These are phyloP conservation scores for Paramecium pentaurelia DNA, from an alignment of 73 alveolate species.

Conservation along the genomic window DNA sequence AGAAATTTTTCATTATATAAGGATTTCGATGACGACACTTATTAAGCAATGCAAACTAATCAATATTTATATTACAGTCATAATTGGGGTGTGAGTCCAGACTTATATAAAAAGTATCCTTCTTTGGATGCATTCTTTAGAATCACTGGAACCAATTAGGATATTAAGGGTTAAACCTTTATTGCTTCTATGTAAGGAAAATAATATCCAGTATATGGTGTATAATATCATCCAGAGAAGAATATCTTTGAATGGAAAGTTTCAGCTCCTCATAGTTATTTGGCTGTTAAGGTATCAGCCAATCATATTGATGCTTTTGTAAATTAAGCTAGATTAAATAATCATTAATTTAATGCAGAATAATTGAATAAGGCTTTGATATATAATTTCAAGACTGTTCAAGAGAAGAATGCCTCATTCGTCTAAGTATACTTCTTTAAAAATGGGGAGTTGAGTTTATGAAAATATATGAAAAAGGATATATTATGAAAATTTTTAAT, in stretches of 20 bases:
- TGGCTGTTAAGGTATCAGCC: constrained; percentile 39
- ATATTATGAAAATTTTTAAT: background rate
- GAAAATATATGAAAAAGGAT: background rate
- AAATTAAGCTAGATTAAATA: constrained; percentile 39
- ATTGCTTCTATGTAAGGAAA: constrained; percentile 68
- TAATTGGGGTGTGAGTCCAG: constrained; percentile 21
- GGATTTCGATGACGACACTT: constrained; percentile 8
- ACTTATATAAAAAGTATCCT: background rate
- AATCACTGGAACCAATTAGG: background rate
- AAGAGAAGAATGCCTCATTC: background rate
- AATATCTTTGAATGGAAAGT: constrained; percentile 62
- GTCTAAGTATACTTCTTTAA: constrained; percentile 1
- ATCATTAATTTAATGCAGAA: constrained; percentile 4
- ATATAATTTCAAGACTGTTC: background rate
- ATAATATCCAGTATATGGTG: constrained; percentile 68
- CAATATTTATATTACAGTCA: background rate
- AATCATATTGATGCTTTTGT: constrained; percentile 59
- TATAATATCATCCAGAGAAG: constrained; percentile 84
- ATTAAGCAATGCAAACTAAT: background rate
- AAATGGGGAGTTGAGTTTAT: background rate
- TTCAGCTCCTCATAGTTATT: constrained; percentile 52
- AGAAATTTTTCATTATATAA: background rate
- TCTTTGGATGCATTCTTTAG: background rate
- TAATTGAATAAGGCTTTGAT: background rate
- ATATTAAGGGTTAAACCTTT: background rate